Evolutionary conservation across 1,139 yeast species (phyloP), one percentile per base, ranked within the genome.

Genomic region (Pichia sp.): DNA sequence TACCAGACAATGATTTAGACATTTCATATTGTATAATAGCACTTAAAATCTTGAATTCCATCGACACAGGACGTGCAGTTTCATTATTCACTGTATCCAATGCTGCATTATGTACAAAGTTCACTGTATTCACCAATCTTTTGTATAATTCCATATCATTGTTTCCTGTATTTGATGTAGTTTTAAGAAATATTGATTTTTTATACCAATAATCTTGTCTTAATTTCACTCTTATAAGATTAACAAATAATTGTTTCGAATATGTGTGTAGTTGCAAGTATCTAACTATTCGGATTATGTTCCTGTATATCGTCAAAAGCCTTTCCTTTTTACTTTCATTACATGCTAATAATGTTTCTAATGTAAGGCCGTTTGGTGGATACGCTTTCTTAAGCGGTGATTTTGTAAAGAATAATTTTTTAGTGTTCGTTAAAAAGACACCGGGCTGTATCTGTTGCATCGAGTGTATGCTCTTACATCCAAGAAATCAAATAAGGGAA

Each of bases 71-170:
- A 10, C 42, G 29, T 26, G 32, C 26, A 9, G 37, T 41, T 24
- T 33, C 25, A 21, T 44, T 42, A 7, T 35, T 13, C 2, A 20
- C 10, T 9, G 19, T 31, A 24, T 47, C 45, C n/a, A 46, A 35
- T 27, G 56, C 46, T 1, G 56, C 50, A 38, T 57, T 57, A 25
- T 52, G 50, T 7, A 55, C 37, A 35, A 57, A 54, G 33, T 54
- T 52, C 7, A 57, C 33, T 3, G 59, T 50, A 31, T 54, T 52
- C 4, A 54, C 38, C 5, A 50, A 33, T 14, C 60, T 31, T 10
- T 33, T 13, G 8, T 42, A 33, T 3, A 53, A 5, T 30, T 50
- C 51, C 10, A 37, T 34, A n/a, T 41, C 31, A 30, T 18, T 18
- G 9, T 18, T 13, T 2, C 39, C 18, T 5, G 6, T 20, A 4